Evolutionary conservation across 2,329 filamentous ascomycete species (phyloP).

Genomic region (Pseudovirgaria hyperparasitica): DNA sequence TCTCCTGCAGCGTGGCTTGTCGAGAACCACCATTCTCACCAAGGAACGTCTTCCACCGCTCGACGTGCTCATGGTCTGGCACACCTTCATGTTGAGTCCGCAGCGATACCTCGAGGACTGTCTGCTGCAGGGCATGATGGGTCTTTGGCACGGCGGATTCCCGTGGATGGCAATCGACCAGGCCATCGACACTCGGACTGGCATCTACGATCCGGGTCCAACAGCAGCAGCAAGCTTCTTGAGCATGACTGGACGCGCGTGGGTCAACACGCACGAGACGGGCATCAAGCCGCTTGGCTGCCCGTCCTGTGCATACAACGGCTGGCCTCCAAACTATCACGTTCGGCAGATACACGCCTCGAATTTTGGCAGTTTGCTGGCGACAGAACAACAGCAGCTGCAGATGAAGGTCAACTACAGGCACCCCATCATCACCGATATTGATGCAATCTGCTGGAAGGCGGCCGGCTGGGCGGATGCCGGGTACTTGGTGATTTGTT

Average conservation of each 20-base stretch:
- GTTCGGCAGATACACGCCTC: too few relatives aligned
- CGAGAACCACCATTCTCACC: too few relatives aligned
- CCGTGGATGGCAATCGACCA: constrained; percentile 42
- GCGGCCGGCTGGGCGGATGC: too few relatives aligned
- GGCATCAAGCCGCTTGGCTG: neutral
- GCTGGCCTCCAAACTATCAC: too few relatives aligned
- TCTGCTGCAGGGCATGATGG: constrained; percentile 42
- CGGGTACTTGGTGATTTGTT: too few relatives aligned
- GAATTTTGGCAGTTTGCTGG: too few relatives aligned
- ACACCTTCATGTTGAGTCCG: constrained; percentile 68
- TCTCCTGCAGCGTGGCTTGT: too few relatives aligned
- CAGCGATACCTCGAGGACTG: constrained; percentile 63
- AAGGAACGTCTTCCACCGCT: constrained; percentile 13
- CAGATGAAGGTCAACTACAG: too few relatives aligned
- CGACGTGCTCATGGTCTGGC: constrained; percentile 72
- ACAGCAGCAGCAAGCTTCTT: constrained; percentile 37
- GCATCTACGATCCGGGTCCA: constrained; percentile 41
- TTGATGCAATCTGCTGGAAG: too few relatives aligned
- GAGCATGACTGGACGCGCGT: constrained; percentile 35
- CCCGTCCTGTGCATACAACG: neutral
- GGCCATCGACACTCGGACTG: constrained; percentile 41
- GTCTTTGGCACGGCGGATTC: constrained; percentile 49
- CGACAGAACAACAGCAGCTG: too few relatives aligned
- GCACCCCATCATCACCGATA: too few relatives aligned
- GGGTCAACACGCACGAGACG: constrained; percentile 37